Base-by-base conservation (phyloP, 345 rosid genomes). In the Firmiana major region DNA sequence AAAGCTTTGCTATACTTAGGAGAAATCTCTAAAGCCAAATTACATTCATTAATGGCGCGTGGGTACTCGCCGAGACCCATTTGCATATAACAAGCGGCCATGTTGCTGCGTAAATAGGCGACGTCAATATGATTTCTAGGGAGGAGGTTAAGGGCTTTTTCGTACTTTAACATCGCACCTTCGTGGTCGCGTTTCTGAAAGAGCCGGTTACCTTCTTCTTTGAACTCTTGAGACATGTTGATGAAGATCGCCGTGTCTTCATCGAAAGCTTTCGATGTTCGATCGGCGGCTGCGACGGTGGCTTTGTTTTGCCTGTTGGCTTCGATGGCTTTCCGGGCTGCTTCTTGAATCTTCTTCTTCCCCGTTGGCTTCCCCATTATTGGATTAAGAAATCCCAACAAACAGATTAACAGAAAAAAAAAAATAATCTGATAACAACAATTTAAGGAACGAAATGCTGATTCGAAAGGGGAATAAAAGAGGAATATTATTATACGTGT, bases 31-130 rank as follows among this genome's bases (percentile, higher is more conserved):
- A 93, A 78, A 57, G 99, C 98, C 76, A 88, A 81, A 83, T 92
- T 92, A 65, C 98, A 94, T 84, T 96, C 92, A 68, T 82, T 89
- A 62, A 96, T 94, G 4, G 99, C 99, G 67, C 93, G 89, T 0
- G 98, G 99, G 28, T 90, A 96, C 89, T 96, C 99, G 15, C 97
- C 97, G 6, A 96, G 71, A 73, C 99, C 99, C 97, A 96, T 81
- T 70, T 94, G 97, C 97, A 94, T 96, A 81, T 92, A 96, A 76
- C 98, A 93, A 69, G 89, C 84, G 28, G 99, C 99, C 98, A 96
- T 96, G 53, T 89, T 88, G 65, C 84, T 90, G 59, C 91, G 91
- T 59, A 96, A 81, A 86, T 90, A 89, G 53, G 98, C 97, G 1
- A 92, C 88, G 71, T 94, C 98, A 31, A 91, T 88, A 38, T 96